Evolutionary conservation across 768 basidiomycete species (phyloP), one percentile per base, ranked within the genome.

Genomic region (Pisolithus orientalis): DNA sequence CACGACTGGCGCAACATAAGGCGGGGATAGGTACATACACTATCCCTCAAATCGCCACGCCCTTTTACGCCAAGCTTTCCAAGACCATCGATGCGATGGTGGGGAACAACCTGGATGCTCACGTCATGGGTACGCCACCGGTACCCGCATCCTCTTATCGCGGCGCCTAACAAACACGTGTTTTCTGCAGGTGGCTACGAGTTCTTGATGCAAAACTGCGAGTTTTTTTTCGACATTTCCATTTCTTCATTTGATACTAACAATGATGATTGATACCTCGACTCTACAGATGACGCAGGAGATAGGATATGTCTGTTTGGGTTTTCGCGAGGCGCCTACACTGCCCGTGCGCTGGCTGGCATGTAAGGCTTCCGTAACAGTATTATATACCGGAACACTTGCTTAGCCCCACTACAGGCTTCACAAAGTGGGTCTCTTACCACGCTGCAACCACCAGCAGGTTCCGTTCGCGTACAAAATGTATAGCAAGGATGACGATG

Each of bases 281-380:
- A 38, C 32, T 42, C 34, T 50, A 16, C 21, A 86, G 84, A 86
- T 52, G 69, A 79, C 31, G 74, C 75, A 17, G 84, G 83, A 0
- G 88, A 91, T 65, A 84, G 81, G 56, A 85, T 92, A 4, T 89
- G 78, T 61, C 72, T 92, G 3, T 90, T 91, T 60, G 90, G 87
- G 0, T 90, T 90, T 65, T 88, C 87, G 3, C 73, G 89, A 51
- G 87, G 87, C 16, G 85, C 85, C 44, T 89, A 80, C 57, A 84
- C 85, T n/a, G 79, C 79, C 21, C 78, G 87, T 45, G 85, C 84
- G 2, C 71, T 87, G 14, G 86, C 82, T 13, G 87, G 87, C 51
- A 89, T 89, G 86, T 79, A 52, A 45, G 44, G 28, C 14, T 27
- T 31, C 62, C 16, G 29, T 45, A 21, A 21, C 21, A 8, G 28